Conservation (phyloP, 495 filamentous ascomycete genomes). For the Penicillium longicatenatum region DNA sequence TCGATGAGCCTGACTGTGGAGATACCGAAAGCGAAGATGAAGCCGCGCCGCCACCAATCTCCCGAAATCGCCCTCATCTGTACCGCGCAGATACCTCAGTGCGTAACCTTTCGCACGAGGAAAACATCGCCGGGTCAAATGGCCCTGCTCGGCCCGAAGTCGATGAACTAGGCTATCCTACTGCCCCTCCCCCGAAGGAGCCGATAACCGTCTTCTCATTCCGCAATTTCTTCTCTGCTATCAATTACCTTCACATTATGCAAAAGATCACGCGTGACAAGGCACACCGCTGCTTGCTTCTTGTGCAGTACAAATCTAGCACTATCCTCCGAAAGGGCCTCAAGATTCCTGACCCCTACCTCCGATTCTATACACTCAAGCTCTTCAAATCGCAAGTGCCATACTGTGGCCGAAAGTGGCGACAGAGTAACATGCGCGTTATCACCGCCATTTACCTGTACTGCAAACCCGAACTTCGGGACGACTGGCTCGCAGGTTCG, state of each 20-base stretch:
- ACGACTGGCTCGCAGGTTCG: constrained; percentile 91
- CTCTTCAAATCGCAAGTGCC: constrained; percentile 98
- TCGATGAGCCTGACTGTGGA: constrained; percentile 24
- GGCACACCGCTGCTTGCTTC: constrained; percentile 86
- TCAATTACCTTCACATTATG: constrained; percentile 92
- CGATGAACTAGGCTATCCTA: constrained; percentile 83
- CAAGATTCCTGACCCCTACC: constrained; percentile 82
- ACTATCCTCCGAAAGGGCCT: constrained; percentile 86
- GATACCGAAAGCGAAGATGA: constrained; percentile 61
- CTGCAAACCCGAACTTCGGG: constrained; percentile 86
- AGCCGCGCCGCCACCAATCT: constrained; percentile 81
- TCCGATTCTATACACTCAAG: constrained; percentile 93
- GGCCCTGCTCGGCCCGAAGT: constrained; percentile 68
- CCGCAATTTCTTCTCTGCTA: constrained; percentile 89
- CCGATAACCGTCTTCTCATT: constrained; percentile 90
- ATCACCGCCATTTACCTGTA: constrained; percentile 96
- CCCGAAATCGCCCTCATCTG: constrained; percentile 49
- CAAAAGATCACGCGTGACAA: constrained; percentile 96
- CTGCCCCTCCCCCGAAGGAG: constrained; percentile 61
- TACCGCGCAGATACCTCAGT: constrained; percentile 26
- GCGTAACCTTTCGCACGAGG: constrained; percentile 34
- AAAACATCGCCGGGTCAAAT: constrained; percentile 36
- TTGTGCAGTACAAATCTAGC: constrained; percentile 92
- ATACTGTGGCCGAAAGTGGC: constrained; percentile 97
- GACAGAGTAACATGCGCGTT: constrained; percentile 96